Evolutionary conservation across 2,329 filamentous ascomycete species (phyloP), one percentile per base, ranked within the genome.

Genomic region (Colletotrichum somersetense): DNA sequence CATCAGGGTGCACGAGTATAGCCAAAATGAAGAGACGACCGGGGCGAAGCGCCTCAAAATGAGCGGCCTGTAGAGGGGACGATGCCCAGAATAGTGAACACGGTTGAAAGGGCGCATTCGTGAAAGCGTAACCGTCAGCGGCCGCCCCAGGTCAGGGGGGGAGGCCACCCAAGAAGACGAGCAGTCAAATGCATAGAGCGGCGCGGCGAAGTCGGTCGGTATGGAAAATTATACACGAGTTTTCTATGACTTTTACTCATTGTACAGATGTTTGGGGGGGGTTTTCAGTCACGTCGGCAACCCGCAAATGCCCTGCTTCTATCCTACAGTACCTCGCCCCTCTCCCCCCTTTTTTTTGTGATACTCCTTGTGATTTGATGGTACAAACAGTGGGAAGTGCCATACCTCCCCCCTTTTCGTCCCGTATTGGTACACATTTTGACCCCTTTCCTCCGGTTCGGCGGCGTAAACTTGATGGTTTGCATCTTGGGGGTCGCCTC

Each of bases 251-350:
- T 62, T 50, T 30, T 50, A 44, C 46, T 72, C 70, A 50, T 65
- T 70, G 61, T 72, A 72, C 61, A 72, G 46, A 65, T 70, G 30
- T 50, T 42, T 55, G 38, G 50, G 40, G 20, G 66, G 55, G 46
- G n/a, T 2, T 65, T 62, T 61, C 23, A 26, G 53, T 65, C 38
- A 35, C 62, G 8, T 59, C 53, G 20, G 53, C 23, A 33, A n/a
- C 16, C 50, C 46, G 42, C 48, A 56, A 42, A 52, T 64, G 26
- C 52, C 57, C 55, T 23, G 38, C 57, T 23, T 64, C 66, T 72
- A 72, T 72, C 69, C 52, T 69, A 69, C 69, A 72, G 26, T 52
- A 58, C 35, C 52, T 44, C 64, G 14, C 14, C 1, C 38, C 4
- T 30, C 40, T 5, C 40, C 11, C 10, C 14, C 4, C 7, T 42